These are phyloP conservation scores for Nannochloris sp. DNA, from an alignment of 139 green algal genomes.

Conservation along the genomic window DNA sequence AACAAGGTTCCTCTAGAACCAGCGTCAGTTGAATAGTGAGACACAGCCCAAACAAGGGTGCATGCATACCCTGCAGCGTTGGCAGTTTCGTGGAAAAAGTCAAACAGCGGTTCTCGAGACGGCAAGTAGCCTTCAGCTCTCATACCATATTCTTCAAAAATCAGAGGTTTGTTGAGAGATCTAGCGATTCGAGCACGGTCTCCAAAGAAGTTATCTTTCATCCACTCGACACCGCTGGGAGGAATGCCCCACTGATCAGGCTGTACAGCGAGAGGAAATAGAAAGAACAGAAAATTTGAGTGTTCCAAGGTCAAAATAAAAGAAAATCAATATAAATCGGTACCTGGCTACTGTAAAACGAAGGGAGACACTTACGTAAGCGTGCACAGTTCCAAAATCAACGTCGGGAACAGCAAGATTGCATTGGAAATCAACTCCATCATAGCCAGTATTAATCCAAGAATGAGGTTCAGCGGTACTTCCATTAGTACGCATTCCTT, in stretches of 20 bases:
- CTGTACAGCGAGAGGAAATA: neutral
- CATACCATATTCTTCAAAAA: slow-evolving; percentile 33
- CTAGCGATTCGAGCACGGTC: slow-evolving; percentile 13
- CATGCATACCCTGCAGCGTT: neutral
- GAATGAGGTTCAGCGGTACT: neutral
- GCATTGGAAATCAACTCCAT: neutral
- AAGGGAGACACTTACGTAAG: neutral
- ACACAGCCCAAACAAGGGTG: neutral
- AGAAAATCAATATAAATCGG: neutral
- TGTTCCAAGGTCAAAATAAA: neutral
- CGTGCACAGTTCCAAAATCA: neutral
- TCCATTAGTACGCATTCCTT: neutral
- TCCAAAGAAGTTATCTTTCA: slow-evolving; percentile 5
- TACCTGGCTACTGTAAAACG: neutral
- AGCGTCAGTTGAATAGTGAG: neutral
- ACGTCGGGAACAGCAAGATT: neutral
- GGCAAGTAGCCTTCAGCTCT: neutral
- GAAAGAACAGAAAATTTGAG: neutral
- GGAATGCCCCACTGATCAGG: slow-evolving; percentile 5
- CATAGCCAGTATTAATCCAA: neutral
- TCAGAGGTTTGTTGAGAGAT: slow-evolving; percentile 20
- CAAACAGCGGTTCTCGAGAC: neutral
- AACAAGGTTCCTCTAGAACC: neutral
- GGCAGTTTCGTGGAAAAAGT: neutral
- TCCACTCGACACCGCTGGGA: neutral